phyloP scores from a whole-genome alignment of 768 basidiomycete species.

The Trametes maxima region DNA sequence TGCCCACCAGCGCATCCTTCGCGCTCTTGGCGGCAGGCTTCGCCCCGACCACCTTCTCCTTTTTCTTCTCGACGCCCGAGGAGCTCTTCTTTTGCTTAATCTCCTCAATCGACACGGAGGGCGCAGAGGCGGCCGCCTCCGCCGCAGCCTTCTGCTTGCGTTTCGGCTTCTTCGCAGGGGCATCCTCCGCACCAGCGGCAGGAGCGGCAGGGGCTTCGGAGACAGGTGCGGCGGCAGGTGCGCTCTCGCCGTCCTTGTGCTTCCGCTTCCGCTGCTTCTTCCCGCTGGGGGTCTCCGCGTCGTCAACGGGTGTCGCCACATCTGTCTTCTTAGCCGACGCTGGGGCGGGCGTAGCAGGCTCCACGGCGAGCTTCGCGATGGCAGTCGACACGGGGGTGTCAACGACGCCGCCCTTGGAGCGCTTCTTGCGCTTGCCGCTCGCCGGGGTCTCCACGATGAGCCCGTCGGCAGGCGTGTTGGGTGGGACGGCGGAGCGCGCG shows the following conservation, averaged over 20 bases:
- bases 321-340: not conserved
- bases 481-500: slow-evolving; percentile 18
- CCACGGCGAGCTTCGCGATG: slow-evolving; percentile 23
- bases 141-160: slow-evolving; percentile 18
- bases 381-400: slow-evolving; percentile 23
- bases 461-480: slow-evolving; percentile 31
- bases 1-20: slow-evolving; percentile 58
- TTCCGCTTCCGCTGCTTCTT: slow-evolving; percentile 18
- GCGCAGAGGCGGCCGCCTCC: slow-evolving; percentile 11
- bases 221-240: not conserved
- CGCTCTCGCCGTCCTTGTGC: slow-evolving; percentile 17
- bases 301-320: not conserved
- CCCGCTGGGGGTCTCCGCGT: slow-evolving; percentile 11
- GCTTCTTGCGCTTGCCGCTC: slow-evolving; percentile 26
- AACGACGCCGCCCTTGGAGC: slow-evolving; percentile 17
- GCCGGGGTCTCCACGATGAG: slow-evolving; percentile 22
- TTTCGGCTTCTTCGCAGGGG: slow-evolving; percentile 16
- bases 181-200: not conserved
- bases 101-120: slow-evolving; percentile 37
- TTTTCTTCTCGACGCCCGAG: slow-evolving; percentile 57
- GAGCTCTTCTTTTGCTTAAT: slow-evolving; percentile 55
- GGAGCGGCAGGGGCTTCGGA: not conserved
- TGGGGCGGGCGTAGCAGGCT: slow-evolving; percentile 1
- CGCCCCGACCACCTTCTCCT: slow-evolving; percentile 43
- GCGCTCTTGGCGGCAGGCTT: slow-evolving; percentile 48